phyloP scores from a whole-genome alignment of 2,329 filamentous ascomycete species.

The Monosporascus sp. region DNA sequence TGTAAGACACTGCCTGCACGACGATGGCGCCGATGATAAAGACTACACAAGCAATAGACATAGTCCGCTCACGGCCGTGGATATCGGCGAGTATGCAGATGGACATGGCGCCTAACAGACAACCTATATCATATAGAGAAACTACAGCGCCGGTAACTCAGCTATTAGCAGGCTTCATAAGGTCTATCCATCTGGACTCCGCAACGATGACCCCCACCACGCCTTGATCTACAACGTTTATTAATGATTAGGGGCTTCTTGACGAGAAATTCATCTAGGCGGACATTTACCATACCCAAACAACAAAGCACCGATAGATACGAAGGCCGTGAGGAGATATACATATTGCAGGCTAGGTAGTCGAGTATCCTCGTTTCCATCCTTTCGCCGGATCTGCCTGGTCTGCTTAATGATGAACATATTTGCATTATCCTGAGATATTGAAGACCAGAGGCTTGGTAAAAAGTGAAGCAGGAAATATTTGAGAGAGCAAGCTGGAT shows the following conservation, averaged over 20 bases:
- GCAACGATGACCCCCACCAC: constrained; percentile 15
- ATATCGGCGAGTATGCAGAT: constrained; percentile 11
- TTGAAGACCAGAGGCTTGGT: background rate
- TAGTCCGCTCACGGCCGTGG: constrained; percentile 11
- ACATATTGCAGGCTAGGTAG: constrained; percentile 10
- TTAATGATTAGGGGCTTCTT: background rate
- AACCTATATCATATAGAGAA: constrained; percentile 13
- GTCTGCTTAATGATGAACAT: constrained; percentile 12
- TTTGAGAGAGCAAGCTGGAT: background rate
- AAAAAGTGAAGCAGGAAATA: background rate
- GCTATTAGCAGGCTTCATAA: constrained; percentile 10
- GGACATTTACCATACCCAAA: constrained; percentile 11
- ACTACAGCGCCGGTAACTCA: constrained; percentile 14
- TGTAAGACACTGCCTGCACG: constrained; percentile 12
- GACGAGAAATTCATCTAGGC: background rate
- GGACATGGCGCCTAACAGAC: constrained; percentile 11
- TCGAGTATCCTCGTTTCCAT: constrained; percentile 1
- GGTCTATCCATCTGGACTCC: constrained; percentile 9
- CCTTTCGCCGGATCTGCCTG: constrained; percentile 3
- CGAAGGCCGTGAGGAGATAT: constrained; percentile 12
- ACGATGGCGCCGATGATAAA: constrained; percentile 12
- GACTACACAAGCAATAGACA: constrained; percentile 9
- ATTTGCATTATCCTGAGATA: background rate
- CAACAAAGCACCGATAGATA: constrained; percentile 12
- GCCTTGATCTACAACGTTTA: constrained; percentile 6